Evolutionary conservation across 2,329 filamentous ascomycete species (phyloP).

Genomic region (Trichothecium sympodiale): DNA sequence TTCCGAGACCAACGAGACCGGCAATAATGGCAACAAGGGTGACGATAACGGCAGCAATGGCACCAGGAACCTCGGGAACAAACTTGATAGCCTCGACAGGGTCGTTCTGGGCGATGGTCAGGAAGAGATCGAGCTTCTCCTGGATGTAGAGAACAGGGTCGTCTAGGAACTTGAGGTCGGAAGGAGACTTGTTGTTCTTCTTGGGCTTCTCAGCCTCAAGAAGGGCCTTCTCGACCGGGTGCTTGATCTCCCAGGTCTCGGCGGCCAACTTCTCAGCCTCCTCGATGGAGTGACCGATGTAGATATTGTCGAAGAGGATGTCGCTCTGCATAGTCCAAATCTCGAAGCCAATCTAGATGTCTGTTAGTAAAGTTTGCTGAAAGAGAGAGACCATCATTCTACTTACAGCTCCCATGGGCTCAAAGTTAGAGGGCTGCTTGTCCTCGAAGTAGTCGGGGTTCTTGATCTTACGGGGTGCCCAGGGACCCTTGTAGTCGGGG

Average conservation of each 20-base stretch:
- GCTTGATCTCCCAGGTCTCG: slow-evolving; percentile 87
- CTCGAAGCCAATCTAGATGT: slow-evolving; percentile 81
- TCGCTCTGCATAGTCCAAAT: slow-evolving; percentile 99
- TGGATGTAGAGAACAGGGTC: slow-evolving; percentile 80
- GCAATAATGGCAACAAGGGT: slow-evolving; percentile 62
- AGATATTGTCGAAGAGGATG: slow-evolving; percentile 99
- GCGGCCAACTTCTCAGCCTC: slow-evolving; percentile 83
- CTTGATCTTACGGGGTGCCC: slow-evolving; percentile 90
- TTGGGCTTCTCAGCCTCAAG: slow-evolving; percentile 76
- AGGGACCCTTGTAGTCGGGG: slow-evolving; percentile 93
- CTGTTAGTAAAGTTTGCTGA: not conserved
- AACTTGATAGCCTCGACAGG: slow-evolving; percentile 77
- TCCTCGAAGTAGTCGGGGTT: slow-evolving; percentile 97
- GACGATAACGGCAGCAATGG: slow-evolving; percentile 58
- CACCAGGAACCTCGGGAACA: slow-evolving; percentile 83
- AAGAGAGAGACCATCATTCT: slow-evolving; percentile 5
- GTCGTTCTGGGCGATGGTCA: slow-evolving; percentile 70
- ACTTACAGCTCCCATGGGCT: slow-evolving; percentile 94
- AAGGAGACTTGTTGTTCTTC: slow-evolving; percentile 51
- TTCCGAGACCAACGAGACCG: slow-evolving; percentile 48
- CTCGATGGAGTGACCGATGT: slow-evolving; percentile 92
- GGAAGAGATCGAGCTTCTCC: slow-evolving; percentile 89
- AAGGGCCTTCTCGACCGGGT: slow-evolving; percentile 66
- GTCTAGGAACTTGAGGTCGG: slow-evolving; percentile 77
- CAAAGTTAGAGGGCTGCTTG: slow-evolving; percentile 91